phyloP scores from a whole-genome alignment of 768 basidiomycete species.

The Galerina sulciceps region DNA sequence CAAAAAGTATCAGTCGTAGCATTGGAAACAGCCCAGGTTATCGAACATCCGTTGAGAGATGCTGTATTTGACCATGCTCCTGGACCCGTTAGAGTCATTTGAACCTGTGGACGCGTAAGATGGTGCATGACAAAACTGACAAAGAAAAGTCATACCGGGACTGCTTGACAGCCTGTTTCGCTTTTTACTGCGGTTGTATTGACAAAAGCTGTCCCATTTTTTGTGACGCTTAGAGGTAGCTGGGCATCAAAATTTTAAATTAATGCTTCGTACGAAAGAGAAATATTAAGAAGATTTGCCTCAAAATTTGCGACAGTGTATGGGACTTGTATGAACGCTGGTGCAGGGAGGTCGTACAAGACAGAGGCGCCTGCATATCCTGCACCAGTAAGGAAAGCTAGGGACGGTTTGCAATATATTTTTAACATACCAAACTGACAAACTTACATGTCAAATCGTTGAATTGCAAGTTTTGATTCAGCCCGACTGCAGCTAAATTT shows the following conservation, averaged over 20 bases:
- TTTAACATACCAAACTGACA: not conserved
- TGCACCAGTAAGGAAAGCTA: constrained; percentile 57
- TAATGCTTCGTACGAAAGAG: not conserved
- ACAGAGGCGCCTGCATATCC: constrained; percentile 57
- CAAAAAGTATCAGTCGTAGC: constrained; percentile 42
- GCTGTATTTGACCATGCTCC: constrained; percentile 50
- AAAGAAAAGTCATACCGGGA: constrained; percentile 30
- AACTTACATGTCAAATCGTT: constrained; percentile 50
- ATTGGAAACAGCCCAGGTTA: constrained; percentile 44
- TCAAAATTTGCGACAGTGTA: constrained; percentile 53
- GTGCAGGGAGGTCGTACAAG: constrained; percentile 47
- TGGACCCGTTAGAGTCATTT: constrained; percentile 32
- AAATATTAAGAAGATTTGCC: constrained; percentile 29
- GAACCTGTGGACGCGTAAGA: constrained; percentile 28
- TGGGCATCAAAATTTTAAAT: constrained; percentile 16
- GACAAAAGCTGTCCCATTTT: constrained; percentile 51
- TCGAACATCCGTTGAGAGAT: constrained; percentile 41
- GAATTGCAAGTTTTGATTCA: constrained; percentile 51
- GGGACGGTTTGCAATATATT: not conserved
- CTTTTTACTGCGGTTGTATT: constrained; percentile 55
- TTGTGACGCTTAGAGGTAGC: constrained; percentile 38
- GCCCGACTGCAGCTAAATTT: constrained; percentile 40
- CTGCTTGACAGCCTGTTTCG: constrained; percentile 45
- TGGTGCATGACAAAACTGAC: not conserved
- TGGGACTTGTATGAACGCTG: constrained; percentile 47